Conservation (phyloP, 176 grass and related monocot species). For the Oryza longistaminata region DNA sequence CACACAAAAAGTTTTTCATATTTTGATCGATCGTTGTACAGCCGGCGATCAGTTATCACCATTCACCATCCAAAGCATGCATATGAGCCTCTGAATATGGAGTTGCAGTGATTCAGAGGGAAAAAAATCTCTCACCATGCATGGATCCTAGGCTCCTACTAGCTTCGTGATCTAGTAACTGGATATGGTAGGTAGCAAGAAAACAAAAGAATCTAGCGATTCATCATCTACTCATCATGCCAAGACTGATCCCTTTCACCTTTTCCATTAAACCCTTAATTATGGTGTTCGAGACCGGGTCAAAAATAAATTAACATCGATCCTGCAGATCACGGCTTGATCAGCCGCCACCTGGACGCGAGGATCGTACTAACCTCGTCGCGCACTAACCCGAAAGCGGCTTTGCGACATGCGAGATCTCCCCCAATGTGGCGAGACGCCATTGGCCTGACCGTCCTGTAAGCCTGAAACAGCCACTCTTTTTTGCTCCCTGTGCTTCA, state of each 20-base stretch:
- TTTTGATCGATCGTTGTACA: too few species aligned
- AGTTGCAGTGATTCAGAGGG: neutral
- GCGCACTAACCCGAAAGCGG: constrained; percentile 45
- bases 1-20: too few species aligned
- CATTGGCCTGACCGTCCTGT: constrained; percentile 17
- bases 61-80: neutral
- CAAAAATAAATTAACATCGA: constrained; percentile 7
- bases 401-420: neutral
- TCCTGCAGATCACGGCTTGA: neutral
- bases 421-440: constrained; percentile 35
- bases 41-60: neutral
- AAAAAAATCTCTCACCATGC: constrained; percentile 33
- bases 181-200: constrained; percentile 35
- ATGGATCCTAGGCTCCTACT: neutral
- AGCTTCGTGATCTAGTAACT: constrained; percentile 27
- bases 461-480: constrained; percentile 15
- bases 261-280: constrained; percentile 27
- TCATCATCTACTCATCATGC: constrained; percentile 16
- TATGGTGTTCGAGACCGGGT: constrained; percentile 40
- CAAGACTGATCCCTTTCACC: constrained; percentile 1
- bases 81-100: neutral
- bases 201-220: constrained; percentile 31
- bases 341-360: constrained; percentile 20
- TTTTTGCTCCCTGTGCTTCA: constrained; percentile 46
- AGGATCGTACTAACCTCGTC: constrained; percentile 34